phyloP scores from a whole-genome alignment of 1,139 yeast species.

The Debaryomyces nepalensis region DNA sequence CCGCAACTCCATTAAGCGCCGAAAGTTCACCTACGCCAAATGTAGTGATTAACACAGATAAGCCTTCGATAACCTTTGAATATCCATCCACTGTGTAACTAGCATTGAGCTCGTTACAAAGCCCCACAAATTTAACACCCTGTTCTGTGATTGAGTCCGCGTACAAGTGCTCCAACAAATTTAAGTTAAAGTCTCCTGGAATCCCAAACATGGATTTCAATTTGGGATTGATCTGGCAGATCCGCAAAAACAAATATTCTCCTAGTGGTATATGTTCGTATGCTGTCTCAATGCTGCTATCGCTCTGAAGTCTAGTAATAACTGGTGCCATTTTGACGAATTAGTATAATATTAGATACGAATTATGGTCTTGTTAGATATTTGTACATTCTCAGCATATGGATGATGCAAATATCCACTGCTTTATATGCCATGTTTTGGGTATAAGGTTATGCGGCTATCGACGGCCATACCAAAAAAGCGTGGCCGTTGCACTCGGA shows the following conservation, averaged over 20 bases:
- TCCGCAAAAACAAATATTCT: slow-evolving; percentile 42
- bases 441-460: slow-evolving; percentile 6
- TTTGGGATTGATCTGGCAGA: slow-evolving; percentile 42
- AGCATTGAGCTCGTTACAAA: slow-evolving; percentile 46
- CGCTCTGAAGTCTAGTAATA: slow-evolving; percentile 11
- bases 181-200: slow-evolving; percentile 49
- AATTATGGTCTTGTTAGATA: background rate
- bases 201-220: slow-evolving; percentile 43
- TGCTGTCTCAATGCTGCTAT: slow-evolving; percentile 1
- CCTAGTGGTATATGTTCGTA: slow-evolving; percentile 35
- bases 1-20: slow-evolving; percentile 83
- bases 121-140: slow-evolving; percentile 32
- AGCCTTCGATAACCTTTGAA: slow-evolving; percentile 54
- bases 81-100: slow-evolving; percentile 85
- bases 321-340: slow-evolving; percentile 9
- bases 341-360: background rate
- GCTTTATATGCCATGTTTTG: background rate
- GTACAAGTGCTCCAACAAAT: slow-evolving; percentile 42
- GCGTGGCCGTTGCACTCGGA: background rate
- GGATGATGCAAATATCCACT: background rate
- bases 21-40: slow-evolving; percentile 89
- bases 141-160: slow-evolving; percentile 27
- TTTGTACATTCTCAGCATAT: too few species aligned
- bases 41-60: slow-evolving; percentile 59
- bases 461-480: slow-evolving; percentile 3